phyloP scores from a whole-genome alignment of 495 filamentous ascomycete genomes.

The Penicillium manginii region DNA sequence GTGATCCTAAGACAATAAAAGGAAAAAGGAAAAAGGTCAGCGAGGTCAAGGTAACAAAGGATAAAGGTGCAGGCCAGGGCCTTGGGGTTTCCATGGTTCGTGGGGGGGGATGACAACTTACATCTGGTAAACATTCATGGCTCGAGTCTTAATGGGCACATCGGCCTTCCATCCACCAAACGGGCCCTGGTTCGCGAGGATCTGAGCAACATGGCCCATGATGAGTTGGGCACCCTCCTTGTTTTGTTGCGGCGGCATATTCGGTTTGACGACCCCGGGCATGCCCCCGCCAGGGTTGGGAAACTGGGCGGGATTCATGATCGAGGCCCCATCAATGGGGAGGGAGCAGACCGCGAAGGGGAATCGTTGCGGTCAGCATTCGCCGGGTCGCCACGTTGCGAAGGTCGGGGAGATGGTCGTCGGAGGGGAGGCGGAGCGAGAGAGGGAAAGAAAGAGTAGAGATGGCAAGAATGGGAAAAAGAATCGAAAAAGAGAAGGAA shows the following conservation, averaged over 20 bases:
- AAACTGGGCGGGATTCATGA: constrained; percentile 56
- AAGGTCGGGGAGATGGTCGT: constrained; percentile 5
- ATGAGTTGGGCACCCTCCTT: constrained; percentile 39
- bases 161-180: constrained; percentile 53
- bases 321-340: constrained; percentile 51
- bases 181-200: constrained; percentile 41
- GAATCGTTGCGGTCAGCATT: constrained; percentile 44
- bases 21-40: constrained; percentile 10
- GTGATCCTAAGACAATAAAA: constrained; percentile 39
- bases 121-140: constrained; percentile 52
- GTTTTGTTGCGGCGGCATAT: constrained; percentile 38
- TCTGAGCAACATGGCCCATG: constrained; percentile 40
- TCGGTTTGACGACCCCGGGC: constrained; percentile 41
- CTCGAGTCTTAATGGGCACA: constrained; percentile 42
- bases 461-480: background rate
- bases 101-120: constrained; percentile 30
- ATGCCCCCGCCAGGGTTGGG: constrained; percentile 48
- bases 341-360: constrained; percentile 44
- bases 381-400: constrained; percentile 27
- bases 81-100: background rate
- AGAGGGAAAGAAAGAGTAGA: background rate
- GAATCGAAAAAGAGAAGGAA: constrained; percentile 7
- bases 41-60: constrained; percentile 7
- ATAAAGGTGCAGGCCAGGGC: constrained; percentile 1
- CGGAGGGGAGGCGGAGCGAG: background rate